Evolutionary conservation across 768 basidiomycete species (phyloP).

Genomic region (Lactarius indigo): DNA sequence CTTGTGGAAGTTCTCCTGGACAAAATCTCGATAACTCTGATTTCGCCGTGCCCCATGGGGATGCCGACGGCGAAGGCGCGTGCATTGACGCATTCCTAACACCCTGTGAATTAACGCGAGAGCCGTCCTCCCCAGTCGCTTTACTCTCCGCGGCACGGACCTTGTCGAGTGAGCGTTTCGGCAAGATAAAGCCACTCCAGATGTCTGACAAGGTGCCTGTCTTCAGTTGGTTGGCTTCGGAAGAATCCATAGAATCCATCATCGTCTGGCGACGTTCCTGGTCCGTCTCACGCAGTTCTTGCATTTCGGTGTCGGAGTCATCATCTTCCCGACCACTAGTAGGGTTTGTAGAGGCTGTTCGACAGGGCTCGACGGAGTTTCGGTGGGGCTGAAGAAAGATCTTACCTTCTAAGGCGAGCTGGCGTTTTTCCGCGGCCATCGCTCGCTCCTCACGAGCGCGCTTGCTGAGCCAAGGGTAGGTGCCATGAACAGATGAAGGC

Average conservation of each 20-base stretch:
- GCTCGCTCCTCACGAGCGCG: conserved; percentile 78
- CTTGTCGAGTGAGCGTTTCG: conserved; percentile 18
- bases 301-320: conserved; percentile 19
- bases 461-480: conserved; percentile 46
- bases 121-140: neutral
- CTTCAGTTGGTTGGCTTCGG: conserved; percentile 43
- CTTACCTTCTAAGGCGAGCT: conserved; percentile 42
- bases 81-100: neutral
- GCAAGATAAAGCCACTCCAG: conserved; percentile 50
- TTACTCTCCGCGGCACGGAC: neutral
- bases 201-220: conserved; percentile 42
- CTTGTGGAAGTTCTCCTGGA: conserved; percentile 38
- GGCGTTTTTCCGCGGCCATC: conserved; percentile 63
- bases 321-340: conserved; percentile 5
- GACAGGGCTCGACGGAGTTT: neutral
- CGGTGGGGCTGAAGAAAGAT: neutral
- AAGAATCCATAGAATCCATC: conserved; percentile 43
- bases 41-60: neutral
- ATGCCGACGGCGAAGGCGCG: conserved; percentile 8
- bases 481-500: neutral
- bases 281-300: conserved; percentile 37
- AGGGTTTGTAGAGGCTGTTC: neutral
- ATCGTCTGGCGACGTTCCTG: conserved; percentile 50
- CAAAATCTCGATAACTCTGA: conserved; percentile 22
- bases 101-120: neutral